Evolutionary conservation across 1,139 yeast genomes (phyloP).

Genomic region (Blastobotrys petasosporus): DNA sequence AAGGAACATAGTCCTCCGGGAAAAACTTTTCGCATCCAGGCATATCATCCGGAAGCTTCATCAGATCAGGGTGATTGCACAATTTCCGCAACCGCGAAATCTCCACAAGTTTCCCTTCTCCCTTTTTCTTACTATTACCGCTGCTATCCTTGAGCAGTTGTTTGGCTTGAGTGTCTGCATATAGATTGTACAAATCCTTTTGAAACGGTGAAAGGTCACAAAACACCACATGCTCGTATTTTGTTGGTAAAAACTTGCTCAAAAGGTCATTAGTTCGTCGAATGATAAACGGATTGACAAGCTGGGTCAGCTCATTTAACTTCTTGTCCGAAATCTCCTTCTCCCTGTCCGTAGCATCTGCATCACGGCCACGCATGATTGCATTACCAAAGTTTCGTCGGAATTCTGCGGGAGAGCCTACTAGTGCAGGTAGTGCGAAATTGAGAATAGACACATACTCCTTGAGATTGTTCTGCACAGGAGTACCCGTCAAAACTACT

Average conservation of each 20-base stretch:
- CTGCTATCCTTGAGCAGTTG: constrained; percentile 19
- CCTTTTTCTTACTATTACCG: constrained; percentile 3
- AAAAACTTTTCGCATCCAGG: constrained; percentile 59
- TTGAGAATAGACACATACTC: constrained; percentile 88
- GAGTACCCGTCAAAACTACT: constrained; percentile 93
- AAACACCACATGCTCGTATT: constrained; percentile 92
- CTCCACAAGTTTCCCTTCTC: constrained; percentile 52
- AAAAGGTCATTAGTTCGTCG: constrained; percentile 93
- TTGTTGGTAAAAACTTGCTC: constrained; percentile 88
- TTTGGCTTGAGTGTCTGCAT: constrained; percentile 72
- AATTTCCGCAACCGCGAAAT: constrained; percentile 83
- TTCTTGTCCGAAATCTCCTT: constrained; percentile 65
- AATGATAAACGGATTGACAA: constrained; percentile 86
- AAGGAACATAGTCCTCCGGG: constrained; percentile 66
- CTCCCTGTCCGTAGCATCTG: constrained; percentile 81
- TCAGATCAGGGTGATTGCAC: constrained; percentile 87
- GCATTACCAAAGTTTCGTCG: constrained; percentile 76
- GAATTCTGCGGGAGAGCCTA: constrained; percentile 81
- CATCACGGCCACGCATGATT: constrained; percentile 82
- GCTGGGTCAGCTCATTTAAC: constrained; percentile 58
- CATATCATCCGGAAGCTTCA: constrained; percentile 69
- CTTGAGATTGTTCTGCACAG: constrained; percentile 91
- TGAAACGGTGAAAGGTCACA: constrained; percentile 82
- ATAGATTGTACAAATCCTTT: constrained; percentile 59
- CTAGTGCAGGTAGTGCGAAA: constrained; percentile 90